phyloP scores from a whole-genome alignment of 1,284 basidiomycete species.

The Marasmius fiardii region DNA sequence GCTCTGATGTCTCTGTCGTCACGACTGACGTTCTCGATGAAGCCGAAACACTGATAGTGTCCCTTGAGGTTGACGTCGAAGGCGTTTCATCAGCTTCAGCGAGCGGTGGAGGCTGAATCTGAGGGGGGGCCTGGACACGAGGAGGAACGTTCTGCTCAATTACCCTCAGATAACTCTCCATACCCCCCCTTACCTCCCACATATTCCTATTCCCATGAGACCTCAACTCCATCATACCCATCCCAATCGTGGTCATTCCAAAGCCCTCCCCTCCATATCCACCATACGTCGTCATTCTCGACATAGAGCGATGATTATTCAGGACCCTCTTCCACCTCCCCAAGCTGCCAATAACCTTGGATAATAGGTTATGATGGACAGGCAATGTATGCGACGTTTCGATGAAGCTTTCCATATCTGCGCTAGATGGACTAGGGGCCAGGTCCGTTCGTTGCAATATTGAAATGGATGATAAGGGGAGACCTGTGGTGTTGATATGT shows the following conservation, averaged over 20 bases:
- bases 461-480: slow-evolving; percentile 44
- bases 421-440: background rate
- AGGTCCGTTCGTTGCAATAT: slow-evolving; percentile 39
- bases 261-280: background rate
- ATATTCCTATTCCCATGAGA: slow-evolving; percentile 46
- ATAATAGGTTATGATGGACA: background rate
- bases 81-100: background rate
- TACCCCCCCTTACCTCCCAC: slow-evolving; percentile 55
- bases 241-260: background rate
- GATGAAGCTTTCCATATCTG: background rate
- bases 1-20: background rate
- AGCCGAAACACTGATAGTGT: background rate
- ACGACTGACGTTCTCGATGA: background rate
- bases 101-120: too few relatives aligned
- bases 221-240: slow-evolving; percentile 39
- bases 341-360: background rate
- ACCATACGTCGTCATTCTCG: background rate
- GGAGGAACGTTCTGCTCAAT: slow-evolving; percentile 21
- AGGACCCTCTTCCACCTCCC: background rate
- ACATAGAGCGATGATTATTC: background rate
- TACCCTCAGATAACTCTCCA: slow-evolving; percentile 65
- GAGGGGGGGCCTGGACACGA: too few relatives aligned
- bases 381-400: background rate
- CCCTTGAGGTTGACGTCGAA: background rate
- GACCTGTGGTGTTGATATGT: slow-evolving; percentile 38